Evolutionary conservation across 2,329 filamentous ascomycete species (phyloP).

Genomic region (Hypomyces rosellus): DNA sequence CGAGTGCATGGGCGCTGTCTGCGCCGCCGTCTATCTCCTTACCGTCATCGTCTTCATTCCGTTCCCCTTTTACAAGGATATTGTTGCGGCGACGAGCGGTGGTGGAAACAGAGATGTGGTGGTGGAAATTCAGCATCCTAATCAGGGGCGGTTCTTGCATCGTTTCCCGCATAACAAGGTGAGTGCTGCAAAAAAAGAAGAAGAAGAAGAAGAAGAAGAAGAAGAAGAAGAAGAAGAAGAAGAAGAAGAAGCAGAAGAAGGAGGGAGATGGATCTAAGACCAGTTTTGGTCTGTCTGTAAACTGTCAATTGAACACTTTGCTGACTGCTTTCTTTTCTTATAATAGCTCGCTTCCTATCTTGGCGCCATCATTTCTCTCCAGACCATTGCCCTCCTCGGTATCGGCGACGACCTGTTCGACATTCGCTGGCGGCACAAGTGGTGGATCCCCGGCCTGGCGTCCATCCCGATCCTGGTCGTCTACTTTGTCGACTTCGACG

Average conservation of each 20-base stretch:
- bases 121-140: conserved; percentile 63
- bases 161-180: conserved; percentile 94
- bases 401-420: conserved; percentile 96
- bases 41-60: conserved; percentile 88
- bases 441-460: conserved; percentile 92
- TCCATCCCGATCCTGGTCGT: conserved; percentile 90
- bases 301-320: neutral
- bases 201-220: too few relatives aligned
- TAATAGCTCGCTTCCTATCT: conserved; percentile 89
- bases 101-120: conserved; percentile 88
- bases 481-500: conserved; percentile 97
- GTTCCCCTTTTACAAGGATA: conserved; percentile 97
- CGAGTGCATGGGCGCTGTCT: conserved; percentile 93
- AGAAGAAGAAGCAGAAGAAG: too few relatives aligned
- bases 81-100: conserved; percentile 88
- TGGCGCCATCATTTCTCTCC: conserved; percentile 86
- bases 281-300: neutral
- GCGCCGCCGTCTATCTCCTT: conserved; percentile 86
- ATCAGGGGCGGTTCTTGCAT: conserved; percentile 80
- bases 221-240: too few relatives aligned
- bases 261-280: neutral
- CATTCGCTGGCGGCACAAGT: conserved; percentile 97
- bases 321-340: neutral
- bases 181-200: conserved; percentile 5
- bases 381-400: conserved; percentile 84